A percentile compares a stretch with the other conserved stretches of the same genome.
These are phyloP conservation scores for Leucocoprinus leucothites DNA, from an alignment of 768 basidiomycete genomes.

Conservation along the genomic window DNA sequence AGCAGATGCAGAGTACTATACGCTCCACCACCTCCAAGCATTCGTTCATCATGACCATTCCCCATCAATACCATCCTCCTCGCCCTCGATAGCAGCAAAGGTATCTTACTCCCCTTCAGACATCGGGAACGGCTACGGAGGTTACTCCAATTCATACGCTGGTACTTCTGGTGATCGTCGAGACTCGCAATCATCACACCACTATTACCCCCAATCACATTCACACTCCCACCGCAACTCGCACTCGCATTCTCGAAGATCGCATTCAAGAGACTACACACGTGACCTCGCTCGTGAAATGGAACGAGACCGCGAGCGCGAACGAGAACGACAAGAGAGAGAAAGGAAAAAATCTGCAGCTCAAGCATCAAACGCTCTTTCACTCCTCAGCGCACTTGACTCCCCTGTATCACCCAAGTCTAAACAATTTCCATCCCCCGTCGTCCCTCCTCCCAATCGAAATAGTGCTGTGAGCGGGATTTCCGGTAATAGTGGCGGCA, in stretches of 20 bases:
- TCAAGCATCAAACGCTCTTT: neutral
- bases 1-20: constrained; percentile 12
- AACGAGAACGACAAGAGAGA: neutral
- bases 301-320: neutral
- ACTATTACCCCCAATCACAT: too few relatives aligned
- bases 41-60: neutral
- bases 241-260: too few relatives aligned
- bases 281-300: neutral
- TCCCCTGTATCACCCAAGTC: neutral
- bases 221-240: too few relatives aligned
- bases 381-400: constrained; percentile 6
- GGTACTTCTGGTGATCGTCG: too few relatives aligned
- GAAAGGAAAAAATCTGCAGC: constrained; percentile 4
- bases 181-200: too few relatives aligned
- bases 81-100: neutral
- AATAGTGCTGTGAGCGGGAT: neutral
- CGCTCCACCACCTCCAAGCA: neutral
- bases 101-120: too few relatives aligned
- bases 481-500: neutral
- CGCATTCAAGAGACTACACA: too few relatives aligned
- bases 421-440: neutral
- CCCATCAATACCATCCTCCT: neutral
- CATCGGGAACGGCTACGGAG: too few relatives aligned
- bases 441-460: neutral
- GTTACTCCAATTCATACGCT: too few relatives aligned